Evolutionary conservation across 768 basidiomycete species (phyloP), one percentile per base, ranked within the genome.

Genomic region (Gautieria morchelliformis): DNA sequence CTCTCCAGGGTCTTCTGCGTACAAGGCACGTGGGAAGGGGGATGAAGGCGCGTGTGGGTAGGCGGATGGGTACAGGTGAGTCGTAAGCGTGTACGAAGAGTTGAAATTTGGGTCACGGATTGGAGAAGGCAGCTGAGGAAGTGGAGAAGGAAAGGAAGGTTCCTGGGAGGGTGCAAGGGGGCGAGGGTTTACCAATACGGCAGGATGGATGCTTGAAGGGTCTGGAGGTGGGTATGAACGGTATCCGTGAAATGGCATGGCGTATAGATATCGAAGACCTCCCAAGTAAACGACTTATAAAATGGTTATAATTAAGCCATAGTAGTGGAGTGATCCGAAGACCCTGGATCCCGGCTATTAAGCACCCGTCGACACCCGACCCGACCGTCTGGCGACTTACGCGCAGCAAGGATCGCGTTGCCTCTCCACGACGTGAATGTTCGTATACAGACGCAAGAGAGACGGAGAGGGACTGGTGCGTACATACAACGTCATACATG

Each of bases 1-100:
- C 24, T 49, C 48, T 19, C 20, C 46, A 48, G 35, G 46, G 27
- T 9, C 20, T 20, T 48, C 45, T 15, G 46, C 32, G 37, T 48
- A 47, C 8, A 32, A 37, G 19, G 33, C 6, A 8, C 24, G 46
- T 2, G 32, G 27, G 15, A 57, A 14, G 17, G 14, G 56, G 4
- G 8, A 15, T 12, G 35, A 46, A 6, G 56, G 57, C n/a, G 41
- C 48, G 14, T 62, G 63, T 1, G 66, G 66, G 33, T 49, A 63
- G 2, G 66, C 66, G 27, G 64, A 59, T 3, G 65, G 62, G 42
- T 59, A 53, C 37, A 65, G 52, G 53, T 67, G 65, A 14, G 64
- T 61, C 6, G 65, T 58, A 1, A 63, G 60, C 14, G 44, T 55
- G 30, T 54, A 59, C 10, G 51, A 52, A 22, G 51, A 40, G 17